phyloP scores from a whole-genome alignment of 1,139 yeast genomes.

The Debaryomyces subglobosus region DNA sequence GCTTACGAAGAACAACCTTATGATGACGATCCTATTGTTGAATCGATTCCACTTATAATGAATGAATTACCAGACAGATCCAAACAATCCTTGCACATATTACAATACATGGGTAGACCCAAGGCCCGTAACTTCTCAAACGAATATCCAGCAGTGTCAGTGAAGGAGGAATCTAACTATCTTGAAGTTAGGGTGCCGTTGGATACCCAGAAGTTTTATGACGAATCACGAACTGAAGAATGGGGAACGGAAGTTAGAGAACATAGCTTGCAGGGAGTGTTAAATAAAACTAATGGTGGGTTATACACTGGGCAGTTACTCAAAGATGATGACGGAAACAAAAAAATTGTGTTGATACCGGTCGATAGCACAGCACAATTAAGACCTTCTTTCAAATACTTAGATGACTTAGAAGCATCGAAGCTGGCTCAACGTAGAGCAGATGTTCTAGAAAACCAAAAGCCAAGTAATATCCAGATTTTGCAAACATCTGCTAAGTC shows the following conservation, averaged over 20 bases:
- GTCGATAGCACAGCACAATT: constrained; percentile 73
- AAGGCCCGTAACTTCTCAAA: constrained; percentile 48
- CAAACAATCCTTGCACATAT: constrained; percentile 30
- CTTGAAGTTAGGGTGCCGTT: constrained; percentile 76
- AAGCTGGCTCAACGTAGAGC: constrained; percentile 29
- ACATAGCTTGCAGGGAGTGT: constrained; percentile 73
- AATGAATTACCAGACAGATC: constrained; percentile 10
- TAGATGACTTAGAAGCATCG: constrained; percentile 53
- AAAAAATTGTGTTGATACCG: constrained; percentile 64
- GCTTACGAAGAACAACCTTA: constrained; percentile 19
- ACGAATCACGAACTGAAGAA: constrained; percentile 59
- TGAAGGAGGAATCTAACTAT: constrained; percentile 60
- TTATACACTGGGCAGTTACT: constrained; percentile 39
- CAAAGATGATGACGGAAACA: constrained; percentile 22
- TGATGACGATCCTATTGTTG: constrained; percentile 75
- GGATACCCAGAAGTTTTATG: constrained; percentile 65
- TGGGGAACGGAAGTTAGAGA: constrained; percentile 61
- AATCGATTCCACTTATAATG: constrained; percentile 67
- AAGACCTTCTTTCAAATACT: constrained; percentile 78
- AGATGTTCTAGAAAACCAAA: constrained; percentile 31
- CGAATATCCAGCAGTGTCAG: constrained; percentile 50
- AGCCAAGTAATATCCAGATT: constrained; percentile 45
- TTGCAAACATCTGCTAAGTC: constrained; percentile 46
- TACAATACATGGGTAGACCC: constrained; percentile 78
- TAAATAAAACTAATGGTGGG: constrained; percentile 58